Evolutionary conservation across 176 grass and related monocot genomes (phyloP), one percentile per base, ranked within the genome.

Genomic region (Dendrocalamus sinicus): DNA sequence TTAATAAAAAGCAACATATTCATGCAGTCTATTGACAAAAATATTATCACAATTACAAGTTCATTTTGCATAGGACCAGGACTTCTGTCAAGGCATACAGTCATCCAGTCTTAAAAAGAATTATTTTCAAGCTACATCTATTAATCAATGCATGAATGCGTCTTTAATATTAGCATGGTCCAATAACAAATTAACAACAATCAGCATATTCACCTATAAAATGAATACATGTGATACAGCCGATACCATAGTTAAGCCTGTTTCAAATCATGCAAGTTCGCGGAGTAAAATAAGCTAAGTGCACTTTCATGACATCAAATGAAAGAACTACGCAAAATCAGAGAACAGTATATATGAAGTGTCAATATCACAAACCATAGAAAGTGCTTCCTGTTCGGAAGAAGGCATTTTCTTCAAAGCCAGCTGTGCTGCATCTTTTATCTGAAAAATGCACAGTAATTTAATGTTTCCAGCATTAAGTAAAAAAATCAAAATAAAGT

Each of bases 401-500:
- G 97, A 96, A 86, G 97, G 92, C 97, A 99, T 99, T 89, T 93
- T 99, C 89, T 91, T 99, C 78, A 99, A 90, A 84, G 94, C 97
- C 88, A 99, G 86, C 81, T 99, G 97, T 63, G 94, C 97, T 70
- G 90, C 97, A 77, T 99, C 97, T 91, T 99, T 96, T 66, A 96
- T 76, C 97, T 99, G 94, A 48, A 94, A 94, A 40, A 70, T 22
- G 84, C 37, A 86, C n/a, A 41, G 22, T 91, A 80, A 64, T 60
- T 15, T 89, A 80, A 64, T 81, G 82, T 28, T 86, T 51, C 26
- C 12, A 85, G 40, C 44, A 79, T 65, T 46, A 83, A 86, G 81
- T 3, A 41, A 61, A 59, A 77, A 79, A 68, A 60, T 78, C 20
- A 73, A 87, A 5, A 63, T 77, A 39, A 39, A 46, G 23, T 77